Conservation (phyloP, 1,284 basidiomycete species). For the Ganoderma sinense region DNA sequence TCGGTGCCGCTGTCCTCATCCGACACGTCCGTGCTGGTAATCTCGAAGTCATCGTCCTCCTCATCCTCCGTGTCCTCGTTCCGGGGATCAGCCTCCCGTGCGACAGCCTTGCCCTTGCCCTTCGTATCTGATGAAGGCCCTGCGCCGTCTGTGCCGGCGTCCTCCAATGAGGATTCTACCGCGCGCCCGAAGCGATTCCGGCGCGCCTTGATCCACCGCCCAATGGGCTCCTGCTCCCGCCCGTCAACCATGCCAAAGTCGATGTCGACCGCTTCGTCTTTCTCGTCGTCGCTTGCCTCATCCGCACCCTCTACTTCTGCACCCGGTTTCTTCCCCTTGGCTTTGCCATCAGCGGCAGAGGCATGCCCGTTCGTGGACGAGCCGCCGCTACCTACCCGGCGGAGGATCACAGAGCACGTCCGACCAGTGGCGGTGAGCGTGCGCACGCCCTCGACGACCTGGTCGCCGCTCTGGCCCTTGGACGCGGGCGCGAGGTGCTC, state of each 20-base stretch:
- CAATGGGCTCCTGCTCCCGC: constrained; percentile 69
- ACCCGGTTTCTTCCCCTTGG: constrained; percentile 30
- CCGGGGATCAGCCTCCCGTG: constrained; percentile 40
- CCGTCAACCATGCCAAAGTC: constrained; percentile 77
- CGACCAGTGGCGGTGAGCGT: constrained; percentile 71
- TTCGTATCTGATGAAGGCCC: constrained; percentile 15
- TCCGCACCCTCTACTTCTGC: constrained; percentile 36
- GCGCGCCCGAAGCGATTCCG: constrained; percentile 63
- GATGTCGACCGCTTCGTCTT: constrained; percentile 57
- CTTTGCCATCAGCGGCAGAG: constrained; percentile 42
- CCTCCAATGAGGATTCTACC: constrained; percentile 10
- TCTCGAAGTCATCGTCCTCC: constrained; percentile 60
- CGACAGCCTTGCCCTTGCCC: constrained; percentile 31
- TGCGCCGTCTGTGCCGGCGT: constrained; percentile 22
- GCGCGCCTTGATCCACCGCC: constrained; percentile 66
- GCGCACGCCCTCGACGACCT: constrained; percentile 58
- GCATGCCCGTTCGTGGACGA: constrained; percentile 31
- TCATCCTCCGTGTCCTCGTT: constrained; percentile 56
- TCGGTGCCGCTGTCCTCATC: constrained; percentile 39
- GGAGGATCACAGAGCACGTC: constrained; percentile 68
- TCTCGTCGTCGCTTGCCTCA: constrained; percentile 42
- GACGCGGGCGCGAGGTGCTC: constrained; percentile 52
- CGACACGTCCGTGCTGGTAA: constrained; percentile 38
- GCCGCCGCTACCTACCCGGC: constrained; percentile 45
- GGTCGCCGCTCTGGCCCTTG: constrained; percentile 28